Evolutionary conservation across 2,329 filamentous ascomycete genomes (phyloP), one percentile per base, ranked within the genome.

Genomic region (Rhinocladiella mackenziei): DNA sequence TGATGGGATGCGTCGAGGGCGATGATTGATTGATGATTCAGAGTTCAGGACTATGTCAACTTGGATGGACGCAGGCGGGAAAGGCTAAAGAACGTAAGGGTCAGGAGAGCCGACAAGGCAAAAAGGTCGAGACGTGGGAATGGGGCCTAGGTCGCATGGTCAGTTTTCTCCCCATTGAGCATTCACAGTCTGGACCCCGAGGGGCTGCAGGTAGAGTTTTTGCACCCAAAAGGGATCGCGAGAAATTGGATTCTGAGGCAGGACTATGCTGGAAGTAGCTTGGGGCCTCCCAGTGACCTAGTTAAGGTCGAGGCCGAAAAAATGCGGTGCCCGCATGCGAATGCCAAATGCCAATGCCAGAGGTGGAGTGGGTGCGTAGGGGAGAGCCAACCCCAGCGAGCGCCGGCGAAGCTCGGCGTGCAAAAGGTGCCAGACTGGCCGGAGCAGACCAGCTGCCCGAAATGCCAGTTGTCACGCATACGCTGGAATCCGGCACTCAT

Each of bases 171-270:
- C 26, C 39, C 39, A 35, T 20, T 14, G 39, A 28, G 29, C 34
- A 40, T 28, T 20, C 28, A 37, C 30, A 25, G 43, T 50, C 48
- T 50, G 48, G 48, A 43, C 48, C 48, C 40, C n/a, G n/a, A n/a
- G 48, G 48, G 28, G 48, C 36, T 45, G 44, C 38, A 44, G 26
- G 15, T 34, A 50, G 39, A 53, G 41, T 49, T 41, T 49, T 31
- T 40, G 34, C 32, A 30, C 41, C 42, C 23, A 50, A 50, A 47
- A 18, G 43, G 50, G 46, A 50, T 39, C 35, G 25, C 46, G 30
- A 53, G 50, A 53, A 45, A 53, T 53, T 53, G 40, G 45, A 53
- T 50, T 31, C 36, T 49, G 42, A 53, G 33, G 45, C 38, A 40
- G 13, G 30, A 33, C 50, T 43, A 47, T 41, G 39, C 46, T 48